A percentile compares a stretch with the other conserved stretches of the same genome.
Evolutionary conservation across 345 rosid genomes (phyloP).

Genomic region (Citrus reticulata): DNA sequence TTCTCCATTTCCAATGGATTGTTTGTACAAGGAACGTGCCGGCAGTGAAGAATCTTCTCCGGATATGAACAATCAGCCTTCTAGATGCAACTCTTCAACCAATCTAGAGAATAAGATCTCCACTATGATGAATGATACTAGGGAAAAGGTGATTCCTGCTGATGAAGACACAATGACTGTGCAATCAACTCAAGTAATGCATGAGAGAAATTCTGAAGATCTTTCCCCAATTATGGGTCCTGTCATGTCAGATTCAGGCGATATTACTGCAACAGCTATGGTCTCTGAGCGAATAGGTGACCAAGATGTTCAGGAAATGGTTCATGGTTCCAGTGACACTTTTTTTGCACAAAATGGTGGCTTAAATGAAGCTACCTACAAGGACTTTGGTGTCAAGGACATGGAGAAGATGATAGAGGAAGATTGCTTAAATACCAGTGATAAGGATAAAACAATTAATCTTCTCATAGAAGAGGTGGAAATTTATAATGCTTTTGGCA

Average conservation of each 20-base stretch:
- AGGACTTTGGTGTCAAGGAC: constrained; percentile 19
- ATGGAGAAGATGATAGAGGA: constrained; percentile 27
- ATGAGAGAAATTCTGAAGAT: constrained; percentile 26
- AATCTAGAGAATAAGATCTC: constrained; percentile 27
- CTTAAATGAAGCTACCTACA: constrained; percentile 25
- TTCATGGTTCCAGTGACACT: constrained; percentile 20
- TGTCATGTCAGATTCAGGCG: constrained; percentile 24
- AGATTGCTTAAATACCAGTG: constrained; percentile 21
- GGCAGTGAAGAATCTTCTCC: constrained; percentile 35
- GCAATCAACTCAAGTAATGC: constrained; percentile 19
- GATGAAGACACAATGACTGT: constrained; percentile 26
- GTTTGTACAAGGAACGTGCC: constrained; percentile 50
- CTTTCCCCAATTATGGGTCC: constrained; percentile 21
- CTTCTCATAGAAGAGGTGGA: constrained; percentile 67
- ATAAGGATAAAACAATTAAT: constrained; percentile 38
- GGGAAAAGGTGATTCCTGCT: constrained; percentile 24
- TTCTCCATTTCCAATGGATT: constrained; percentile 81
- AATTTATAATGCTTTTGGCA: background rate
- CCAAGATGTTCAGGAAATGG: constrained; percentile 27
- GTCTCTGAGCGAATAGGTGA: constrained; percentile 25
- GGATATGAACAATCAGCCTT: constrained; percentile 22
- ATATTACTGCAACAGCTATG: constrained; percentile 5
- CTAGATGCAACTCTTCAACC: constrained; percentile 20
- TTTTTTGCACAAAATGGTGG: constrained; percentile 24
- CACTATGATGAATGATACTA: constrained; percentile 18